Evolutionary conservation across 371 early-diverging fungal species (phyloP), one percentile per base, ranked within the genome.

Genomic region (Saksenaea vasiformis): DNA sequence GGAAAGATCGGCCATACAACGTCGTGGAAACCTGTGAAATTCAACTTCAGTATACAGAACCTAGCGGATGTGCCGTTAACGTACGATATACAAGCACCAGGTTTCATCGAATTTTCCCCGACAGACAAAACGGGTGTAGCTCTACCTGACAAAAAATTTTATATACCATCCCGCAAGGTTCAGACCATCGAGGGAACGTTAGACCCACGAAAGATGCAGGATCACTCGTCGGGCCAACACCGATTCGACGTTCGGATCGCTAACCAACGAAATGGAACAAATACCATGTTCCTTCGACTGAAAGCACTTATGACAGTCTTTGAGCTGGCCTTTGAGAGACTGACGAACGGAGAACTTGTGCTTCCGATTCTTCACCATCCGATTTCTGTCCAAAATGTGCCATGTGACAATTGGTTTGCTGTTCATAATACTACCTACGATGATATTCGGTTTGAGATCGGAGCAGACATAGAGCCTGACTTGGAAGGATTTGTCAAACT

Each of bases 331-430:
- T 93, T 93, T 72, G 94, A 93, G 27, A 86, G 94, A 8, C 73
- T 95, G 13, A 75, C 62, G 8, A 72, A 83, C 31, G 91, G 90
- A 13, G 86, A 82, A 35, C 68, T 95, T 43, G 75, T 88, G n/a
- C 59, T 95, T 17, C 95, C 95, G 1, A 71, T 86, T 2, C 71
- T 95, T 13, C 72, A 73, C 27, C 87, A 93, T 70, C 95, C 94
- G 5, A 69, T 82, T 26, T 74, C 85, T 0, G 43, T 74, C n/a
- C 70, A 75, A 3, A 82, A 82, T 14, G 70, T 85, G 1, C 82
- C 91, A 0, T 90, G 91, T 61, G 95, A 94, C 70, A 81, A 84
- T 15, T 95, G 94, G 94, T 95, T 94, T 71, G 80, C 87, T 9
- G 87, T 95, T 41, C 71, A 78, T 26, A 95, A 93, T 68, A 84